Percentiles rank a stretch among this genome's conserved stretches.
Evolutionary conservation across 495 filamentous ascomycete genomes (phyloP).

Genomic region (Penicillium chermesinum): DNA sequence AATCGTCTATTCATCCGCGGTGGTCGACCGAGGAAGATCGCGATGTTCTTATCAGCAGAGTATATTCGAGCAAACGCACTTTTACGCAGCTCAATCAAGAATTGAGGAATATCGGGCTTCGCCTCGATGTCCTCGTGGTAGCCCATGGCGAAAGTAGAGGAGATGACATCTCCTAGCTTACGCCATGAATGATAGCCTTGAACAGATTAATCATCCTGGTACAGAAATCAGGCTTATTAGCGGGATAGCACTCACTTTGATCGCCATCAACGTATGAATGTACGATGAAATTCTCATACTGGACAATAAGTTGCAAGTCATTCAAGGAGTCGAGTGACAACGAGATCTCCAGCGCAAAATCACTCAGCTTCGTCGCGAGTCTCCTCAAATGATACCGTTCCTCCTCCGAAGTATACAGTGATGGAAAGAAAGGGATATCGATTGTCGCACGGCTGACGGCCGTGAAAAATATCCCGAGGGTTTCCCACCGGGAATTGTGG

Average conservation of each 20-base stretch:
- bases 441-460: slow-evolving; percentile 34
- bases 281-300: slow-evolving; percentile 44
- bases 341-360: slow-evolving; percentile 32
- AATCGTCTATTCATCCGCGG: slow-evolving; percentile 40
- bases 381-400: slow-evolving; percentile 24
- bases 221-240: slow-evolving; percentile 1
- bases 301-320: slow-evolving; percentile 39
- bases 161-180: slow-evolving; percentile 37
- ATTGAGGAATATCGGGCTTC: slow-evolving; percentile 24
- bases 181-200: slow-evolving; percentile 42
- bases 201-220: background rate
- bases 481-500: slow-evolving; percentile 39
- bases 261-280: slow-evolving; percentile 43
- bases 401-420: slow-evolving; percentile 26
- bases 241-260: slow-evolving; percentile 40
- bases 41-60: slow-evolving; percentile 43
- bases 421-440: slow-evolving; percentile 30
- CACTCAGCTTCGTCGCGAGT: slow-evolving; percentile 25
- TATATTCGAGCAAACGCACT: slow-evolving; percentile 37
- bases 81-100: slow-evolving; percentile 34
- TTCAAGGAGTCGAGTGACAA: slow-evolving; percentile 42
- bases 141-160: slow-evolving; percentile 40
- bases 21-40: slow-evolving; percentile 41
- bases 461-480: slow-evolving; percentile 35
- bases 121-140: slow-evolving; percentile 38